Percentiles rank a stretch among this genome's conserved stretches.
Conservation (phyloP, 2,329 filamentous ascomycete genomes). For the Botrytis aclada region DNA sequence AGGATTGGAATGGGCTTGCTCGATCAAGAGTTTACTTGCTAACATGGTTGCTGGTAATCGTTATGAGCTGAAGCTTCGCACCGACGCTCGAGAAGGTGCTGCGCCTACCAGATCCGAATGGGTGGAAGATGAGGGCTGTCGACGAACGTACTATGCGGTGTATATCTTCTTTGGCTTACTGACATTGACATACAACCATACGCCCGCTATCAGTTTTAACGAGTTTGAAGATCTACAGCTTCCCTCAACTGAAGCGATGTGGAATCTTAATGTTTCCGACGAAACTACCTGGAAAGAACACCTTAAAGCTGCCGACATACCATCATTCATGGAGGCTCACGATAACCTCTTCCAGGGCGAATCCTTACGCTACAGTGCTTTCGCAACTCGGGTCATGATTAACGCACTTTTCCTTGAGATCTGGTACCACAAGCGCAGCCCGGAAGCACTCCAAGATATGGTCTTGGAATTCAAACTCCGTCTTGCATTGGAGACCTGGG, state of each 20-base stretch:
- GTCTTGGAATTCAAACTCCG: slow-evolving; percentile 98
- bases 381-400: slow-evolving; percentile 97
- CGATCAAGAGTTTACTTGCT: slow-evolving; percentile 94
- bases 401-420: slow-evolving; percentile 97
- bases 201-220: slow-evolving; percentile 95
- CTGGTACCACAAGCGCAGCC: slow-evolving; percentile 98
- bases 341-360: slow-evolving; percentile 95
- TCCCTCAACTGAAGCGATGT: slow-evolving; percentile 88
- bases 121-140: slow-evolving; percentile 95
- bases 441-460: slow-evolving; percentile 94
- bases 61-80: slow-evolving; percentile 91
- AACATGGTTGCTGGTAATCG: slow-evolving; percentile 99
- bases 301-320: slow-evolving; percentile 64
- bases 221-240: slow-evolving; percentile 93
- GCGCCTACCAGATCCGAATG: slow-evolving; percentile 81
- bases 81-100: slow-evolving; percentile 76
- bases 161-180: slow-evolving; percentile 98
- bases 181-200: slow-evolving; percentile 96
- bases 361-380: slow-evolving; percentile 86
- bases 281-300: slow-evolving; percentile 82
- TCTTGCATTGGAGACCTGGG: slow-evolving; percentile 96
- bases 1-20: slow-evolving; percentile 97
- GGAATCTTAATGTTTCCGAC: slow-evolving; percentile 79
- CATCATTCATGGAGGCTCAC: slow-evolving; percentile 91
- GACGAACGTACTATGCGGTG: slow-evolving; percentile 95